These are phyloP conservation scores for Penicillium sp. DNA, from an alignment of 2,329 filamentous ascomycete genomes.

Conservation along the genomic window DNA sequence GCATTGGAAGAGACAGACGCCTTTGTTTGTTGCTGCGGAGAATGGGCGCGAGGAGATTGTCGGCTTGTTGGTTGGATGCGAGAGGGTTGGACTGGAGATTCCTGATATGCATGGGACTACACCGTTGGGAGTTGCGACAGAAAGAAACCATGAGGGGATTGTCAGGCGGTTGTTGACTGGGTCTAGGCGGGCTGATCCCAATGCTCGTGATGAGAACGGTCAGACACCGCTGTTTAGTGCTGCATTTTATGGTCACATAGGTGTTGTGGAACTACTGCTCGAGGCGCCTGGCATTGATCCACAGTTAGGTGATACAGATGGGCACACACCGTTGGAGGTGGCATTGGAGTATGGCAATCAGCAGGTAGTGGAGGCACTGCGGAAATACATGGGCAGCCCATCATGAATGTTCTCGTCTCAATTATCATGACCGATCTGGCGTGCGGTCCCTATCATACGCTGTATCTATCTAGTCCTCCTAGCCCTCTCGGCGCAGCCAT, in stretches of 20 bases:
- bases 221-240: constrained; percentile 20
- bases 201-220: constrained; percentile 17
- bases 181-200: constrained; percentile 13
- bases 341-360: background rate
- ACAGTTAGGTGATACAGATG: background rate
- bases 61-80: constrained; percentile 10
- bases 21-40: constrained; percentile 18
- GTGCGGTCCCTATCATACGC: background rate
- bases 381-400: background rate
- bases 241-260: constrained; percentile 14
- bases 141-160: constrained; percentile 4
- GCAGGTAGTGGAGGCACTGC: background rate
- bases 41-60: constrained; percentile 14
- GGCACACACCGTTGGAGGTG: constrained; percentile 2
- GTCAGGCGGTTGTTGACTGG: constrained; percentile 13
- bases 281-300: constrained; percentile 13
- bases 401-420: background rate
- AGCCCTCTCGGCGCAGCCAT: background rate
- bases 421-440: background rate
- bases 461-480: constrained; percentile 1
- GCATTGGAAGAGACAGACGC: constrained; percentile 20
- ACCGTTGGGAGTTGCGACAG: constrained; percentile 18
- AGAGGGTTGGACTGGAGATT: constrained; percentile 18
- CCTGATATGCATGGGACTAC: constrained; percentile 19
- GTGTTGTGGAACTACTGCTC: constrained; percentile 14